phyloP scores from a whole-genome alignment of 2,329 filamentous ascomycete species.

The Tolypocladium tropicale region DNA sequence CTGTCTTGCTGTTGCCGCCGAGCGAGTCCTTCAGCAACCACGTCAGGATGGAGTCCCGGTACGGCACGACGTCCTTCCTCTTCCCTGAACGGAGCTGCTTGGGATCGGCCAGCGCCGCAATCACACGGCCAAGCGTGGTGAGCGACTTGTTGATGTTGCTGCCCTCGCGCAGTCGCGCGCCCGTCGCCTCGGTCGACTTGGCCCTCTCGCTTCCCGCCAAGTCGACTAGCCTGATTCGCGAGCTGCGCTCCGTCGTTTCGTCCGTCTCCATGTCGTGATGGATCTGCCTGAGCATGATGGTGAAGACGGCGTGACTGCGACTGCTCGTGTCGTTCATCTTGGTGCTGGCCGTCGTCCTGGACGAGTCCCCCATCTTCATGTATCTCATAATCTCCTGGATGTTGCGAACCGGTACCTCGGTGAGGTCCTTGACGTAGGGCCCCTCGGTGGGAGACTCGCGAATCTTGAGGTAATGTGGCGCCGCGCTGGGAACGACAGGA shows the following conservation, averaged over 20 bases:
- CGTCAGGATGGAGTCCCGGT: slow-evolving; percentile 74
- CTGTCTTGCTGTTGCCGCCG: slow-evolving; percentile 94
- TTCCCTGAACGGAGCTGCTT: slow-evolving; percentile 51
- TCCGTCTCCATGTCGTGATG: slow-evolving; percentile 96
- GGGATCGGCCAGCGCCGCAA: slow-evolving; percentile 72
- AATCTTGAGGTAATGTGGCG: slow-evolving; percentile 91
- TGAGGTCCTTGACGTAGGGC: slow-evolving; percentile 93
- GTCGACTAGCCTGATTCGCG: slow-evolving; percentile 89
- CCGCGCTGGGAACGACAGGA: slow-evolving; percentile 56
- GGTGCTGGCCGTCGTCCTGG: slow-evolving; percentile 81
- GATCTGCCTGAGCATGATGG: slow-evolving; percentile 95
- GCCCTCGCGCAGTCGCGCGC: slow-evolving; percentile 80
- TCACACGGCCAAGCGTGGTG: slow-evolving; percentile 89
- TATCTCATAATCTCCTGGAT: slow-evolving; percentile 79
- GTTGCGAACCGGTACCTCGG: slow-evolving; percentile 82
- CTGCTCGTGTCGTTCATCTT: slow-evolving; percentile 99
- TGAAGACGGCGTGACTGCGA: slow-evolving; percentile 94
- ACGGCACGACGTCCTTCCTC: slow-evolving; percentile 63
- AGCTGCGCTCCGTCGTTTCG: slow-evolving; percentile 90
- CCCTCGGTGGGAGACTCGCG: slow-evolving; percentile 91
- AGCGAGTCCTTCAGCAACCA: slow-evolving; percentile 93
- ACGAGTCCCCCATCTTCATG: slow-evolving; percentile 84
- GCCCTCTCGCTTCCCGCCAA: slow-evolving; percentile 90
- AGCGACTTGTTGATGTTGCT: slow-evolving; percentile 99
- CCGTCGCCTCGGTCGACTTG: slow-evolving; percentile 91